Evolutionary conservation across 345 rosid genomes (phyloP), one percentile per base, ranked within the genome.

Genomic region (Boechera divaricarpa): DNA sequence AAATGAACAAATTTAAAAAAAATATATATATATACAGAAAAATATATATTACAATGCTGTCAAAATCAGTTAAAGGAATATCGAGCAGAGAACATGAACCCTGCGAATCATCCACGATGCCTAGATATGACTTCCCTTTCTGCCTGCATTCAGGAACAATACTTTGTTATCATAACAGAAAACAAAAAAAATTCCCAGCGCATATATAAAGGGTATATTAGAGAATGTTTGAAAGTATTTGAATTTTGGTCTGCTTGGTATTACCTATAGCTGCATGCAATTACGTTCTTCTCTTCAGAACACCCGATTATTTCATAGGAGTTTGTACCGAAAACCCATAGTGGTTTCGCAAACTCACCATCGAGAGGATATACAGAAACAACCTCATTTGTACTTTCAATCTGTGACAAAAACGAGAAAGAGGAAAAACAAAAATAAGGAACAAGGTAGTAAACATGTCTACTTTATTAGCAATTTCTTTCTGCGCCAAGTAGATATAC

Each of bases 241-340:
- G 13, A 59, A 56, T 60, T 35, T 63, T 63, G 75, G 63, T 63
- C 47, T 76, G 64, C 76, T 63, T 36, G 10, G 6, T 33, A 10
- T 56, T 85, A 95, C 99, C 98, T 90, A 80, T 89, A 92, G 87
- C 86, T 85, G 83, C 96, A 92, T 21, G 89, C 96, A 80, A 92
- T 85, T 76, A 89, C 39, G 77, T 84, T 87, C 76, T 85, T 84
- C 67, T 87, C 87, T 62, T 79, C 86, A 56, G 83, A 74, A 59
- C 80, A 86, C 84, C 84, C 81, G 77, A 90, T 72, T 66, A 92
- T 72, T 63, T 86, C 97, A 70, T 90, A 95, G 69, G 97, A 95
- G 78, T 85, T 92, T 54, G 81, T 82, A 72, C 97, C 96, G 35
- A 89, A 95, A 75, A 86, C 77, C 98, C 98, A 92, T 44, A 89